Percentiles rank a stretch among this genome's conserved stretches.
Conservation (phyloP, 2,329 filamentous ascomycete species). For the Penicillium sp. region DNA sequence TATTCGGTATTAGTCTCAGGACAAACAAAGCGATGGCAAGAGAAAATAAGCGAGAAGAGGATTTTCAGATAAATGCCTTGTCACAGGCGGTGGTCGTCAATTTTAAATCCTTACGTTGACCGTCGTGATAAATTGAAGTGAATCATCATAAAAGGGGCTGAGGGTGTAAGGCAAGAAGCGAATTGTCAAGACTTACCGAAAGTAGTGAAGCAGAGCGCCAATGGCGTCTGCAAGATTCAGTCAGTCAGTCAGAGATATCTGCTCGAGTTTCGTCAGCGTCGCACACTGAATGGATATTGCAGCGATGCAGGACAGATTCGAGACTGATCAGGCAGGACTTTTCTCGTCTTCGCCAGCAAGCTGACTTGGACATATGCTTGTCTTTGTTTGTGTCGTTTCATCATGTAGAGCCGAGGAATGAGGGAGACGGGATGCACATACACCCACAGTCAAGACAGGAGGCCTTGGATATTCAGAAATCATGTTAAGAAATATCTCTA, state of each 20-base stretch:
- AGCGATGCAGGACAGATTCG: conserved; percentile 17
- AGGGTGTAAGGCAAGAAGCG: conserved; percentile 10
- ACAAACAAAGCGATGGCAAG: conserved; percentile 16
- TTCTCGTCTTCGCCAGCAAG: conserved; percentile 50
- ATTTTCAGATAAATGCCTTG: conserved; percentile 54
- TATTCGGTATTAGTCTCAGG: conserved; percentile 21
- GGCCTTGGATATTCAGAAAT: neutral
- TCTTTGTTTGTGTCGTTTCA: conserved; percentile 77
- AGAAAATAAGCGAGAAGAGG: conserved; percentile 5
- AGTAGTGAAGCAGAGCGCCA: neutral
- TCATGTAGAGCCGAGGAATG: conserved; percentile 54
- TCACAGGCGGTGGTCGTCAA: conserved; percentile 79
- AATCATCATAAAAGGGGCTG: conserved; percentile 61
- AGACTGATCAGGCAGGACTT: conserved; percentile 49
- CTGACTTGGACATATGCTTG: conserved; percentile 96
- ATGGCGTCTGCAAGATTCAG: conserved; percentile 8
- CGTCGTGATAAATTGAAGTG: conserved; percentile 70
- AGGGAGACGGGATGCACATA: conserved; percentile 29
- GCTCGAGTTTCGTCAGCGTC: conserved; percentile 29
- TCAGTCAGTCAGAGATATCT: conserved; percentile 14
- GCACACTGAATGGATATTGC: conserved; percentile 18
- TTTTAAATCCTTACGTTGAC: conserved; percentile 72
- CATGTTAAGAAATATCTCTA: neutral
- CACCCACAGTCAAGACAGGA: conserved; percentile 16
- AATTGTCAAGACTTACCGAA: conserved; percentile 3